A percentile compares a stretch with the other conserved stretches of the same genome.
These are phyloP conservation scores for Prillingera fragicola DNA, from an alignment of 1,284 basidiomycete genomes.

Conservation along the genomic window DNA sequence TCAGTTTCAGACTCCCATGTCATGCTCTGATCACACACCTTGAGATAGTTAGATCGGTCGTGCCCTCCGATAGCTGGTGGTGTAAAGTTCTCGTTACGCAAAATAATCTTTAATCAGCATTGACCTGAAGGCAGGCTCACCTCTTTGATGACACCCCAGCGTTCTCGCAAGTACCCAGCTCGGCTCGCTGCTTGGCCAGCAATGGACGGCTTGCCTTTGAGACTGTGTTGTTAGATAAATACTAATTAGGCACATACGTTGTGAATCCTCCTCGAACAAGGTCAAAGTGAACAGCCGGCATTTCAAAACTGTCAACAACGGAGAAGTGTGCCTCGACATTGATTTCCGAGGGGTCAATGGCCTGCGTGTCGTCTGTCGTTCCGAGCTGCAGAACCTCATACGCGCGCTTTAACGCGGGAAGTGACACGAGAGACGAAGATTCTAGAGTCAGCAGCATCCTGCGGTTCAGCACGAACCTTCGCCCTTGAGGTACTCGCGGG, in stretches of 20 bases:
- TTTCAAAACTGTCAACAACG: constrained; percentile 84
- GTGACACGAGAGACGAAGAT: constrained; percentile 32
- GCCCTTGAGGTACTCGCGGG: constrained; percentile 84
- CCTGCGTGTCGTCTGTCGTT: constrained; percentile 51
- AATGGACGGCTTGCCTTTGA: constrained; percentile 55
- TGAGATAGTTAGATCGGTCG: constrained; percentile 76
- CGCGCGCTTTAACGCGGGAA: constrained; percentile 63
- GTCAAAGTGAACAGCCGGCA: constrained; percentile 89
- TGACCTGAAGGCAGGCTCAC: constrained; percentile 33
- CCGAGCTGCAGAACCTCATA: constrained; percentile 75
- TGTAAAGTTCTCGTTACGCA: constrained; percentile 92
- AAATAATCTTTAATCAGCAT: constrained; percentile 52
- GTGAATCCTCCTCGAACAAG: constrained; percentile 55
- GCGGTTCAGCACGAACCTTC: constrained; percentile 56
- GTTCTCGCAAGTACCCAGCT: constrained; percentile 67
- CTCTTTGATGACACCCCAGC: constrained; percentile 81
- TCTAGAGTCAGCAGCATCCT: constrained; percentile 20
- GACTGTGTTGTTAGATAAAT: constrained; percentile 44
- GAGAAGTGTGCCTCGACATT: constrained; percentile 80
- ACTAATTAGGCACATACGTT: constrained; percentile 7
- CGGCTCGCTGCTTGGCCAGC: constrained; percentile 75
- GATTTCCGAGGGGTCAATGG: constrained; percentile 56
- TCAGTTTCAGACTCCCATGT: background rate
- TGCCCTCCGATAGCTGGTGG: constrained; percentile 83
- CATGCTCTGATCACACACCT: constrained; percentile 52